phyloP scores from a whole-genome alignment of 2,329 filamentous ascomycete genomes.

The Alternaria gansuensis region DNA sequence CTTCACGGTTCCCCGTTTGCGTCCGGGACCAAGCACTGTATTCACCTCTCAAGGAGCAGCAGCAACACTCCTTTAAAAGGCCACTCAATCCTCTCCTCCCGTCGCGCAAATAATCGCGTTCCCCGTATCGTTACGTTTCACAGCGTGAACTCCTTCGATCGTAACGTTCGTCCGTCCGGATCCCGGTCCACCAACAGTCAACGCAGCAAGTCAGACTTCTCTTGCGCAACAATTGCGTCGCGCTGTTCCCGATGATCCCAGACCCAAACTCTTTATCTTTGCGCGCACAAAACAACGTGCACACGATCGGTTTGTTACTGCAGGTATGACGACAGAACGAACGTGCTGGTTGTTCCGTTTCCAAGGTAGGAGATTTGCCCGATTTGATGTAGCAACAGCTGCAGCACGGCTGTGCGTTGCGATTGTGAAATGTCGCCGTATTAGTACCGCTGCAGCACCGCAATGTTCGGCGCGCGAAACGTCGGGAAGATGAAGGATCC shows the following conservation, averaged over 20 bases:
- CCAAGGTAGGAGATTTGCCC: neutral
- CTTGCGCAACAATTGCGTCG: slow-evolving; percentile 5
- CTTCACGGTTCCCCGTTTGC: slow-evolving; percentile 4
- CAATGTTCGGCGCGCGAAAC: neutral
- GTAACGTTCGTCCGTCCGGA: neutral
- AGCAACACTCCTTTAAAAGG: neutral
- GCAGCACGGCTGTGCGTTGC: slow-evolving; percentile 3
- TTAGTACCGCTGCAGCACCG: slow-evolving; percentile 3
- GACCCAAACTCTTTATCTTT: slow-evolving; percentile 2
- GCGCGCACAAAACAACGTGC: neutral
- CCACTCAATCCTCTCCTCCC: neutral
- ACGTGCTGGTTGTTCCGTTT: neutral
- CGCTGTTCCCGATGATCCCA: neutral
- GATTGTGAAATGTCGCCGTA: slow-evolving; percentile 7
- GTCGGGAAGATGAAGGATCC: slow-evolving; percentile 4
- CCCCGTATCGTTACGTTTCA: slow-evolving; percentile 12
- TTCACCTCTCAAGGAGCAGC: slow-evolving; percentile 3
- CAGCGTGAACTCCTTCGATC: slow-evolving; percentile 8
- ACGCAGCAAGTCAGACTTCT: slow-evolving; percentile 12
- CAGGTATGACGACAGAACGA: neutral
- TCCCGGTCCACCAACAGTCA: slow-evolving; percentile 17
- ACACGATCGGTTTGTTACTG: neutral
- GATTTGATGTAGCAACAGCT: neutral
- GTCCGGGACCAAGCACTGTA: neutral
- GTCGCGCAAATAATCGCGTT: neutral